Evolutionary conservation across 2,329 filamentous ascomycete genomes (phyloP).

Genomic region (Cercospora brassicicola): DNA sequence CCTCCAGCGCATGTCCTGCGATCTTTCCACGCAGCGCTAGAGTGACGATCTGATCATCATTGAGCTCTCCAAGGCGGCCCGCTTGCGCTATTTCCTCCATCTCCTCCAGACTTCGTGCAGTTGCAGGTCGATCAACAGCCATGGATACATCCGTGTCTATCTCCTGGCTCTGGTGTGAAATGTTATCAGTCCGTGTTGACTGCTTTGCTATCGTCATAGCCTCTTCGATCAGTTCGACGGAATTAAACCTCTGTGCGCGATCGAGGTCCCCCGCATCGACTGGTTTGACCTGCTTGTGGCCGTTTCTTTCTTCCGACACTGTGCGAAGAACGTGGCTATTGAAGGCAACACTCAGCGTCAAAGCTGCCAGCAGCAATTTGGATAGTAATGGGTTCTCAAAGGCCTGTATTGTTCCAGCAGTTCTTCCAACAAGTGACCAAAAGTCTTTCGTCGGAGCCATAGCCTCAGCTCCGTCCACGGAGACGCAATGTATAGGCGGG

Average conservation of each 20-base stretch:
- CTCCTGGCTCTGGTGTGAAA: neutral
- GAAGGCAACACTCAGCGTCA: neutral
- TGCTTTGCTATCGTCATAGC: neutral
- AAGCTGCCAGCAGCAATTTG: neutral
- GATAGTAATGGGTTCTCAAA: neutral
- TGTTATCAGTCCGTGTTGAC: neutral
- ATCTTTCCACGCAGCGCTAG: slow-evolving; percentile 88
- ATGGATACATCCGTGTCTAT: neutral
- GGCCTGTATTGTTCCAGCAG: neutral
- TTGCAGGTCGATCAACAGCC: neutral
- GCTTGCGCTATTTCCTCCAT: slow-evolving; percentile 77
- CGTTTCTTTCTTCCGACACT: neutral
- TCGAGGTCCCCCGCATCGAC: neutral
- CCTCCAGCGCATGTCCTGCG: slow-evolving; percentile 89
- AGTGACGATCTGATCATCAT: slow-evolving; percentile 80
- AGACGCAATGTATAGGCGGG: neutral
- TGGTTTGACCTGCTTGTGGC: neutral
- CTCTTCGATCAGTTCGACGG: neutral
- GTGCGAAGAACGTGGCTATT: neutral
- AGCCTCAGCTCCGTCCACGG: neutral
- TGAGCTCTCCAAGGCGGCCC: slow-evolving; percentile 73
- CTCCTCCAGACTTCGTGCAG: slow-evolving; percentile 62
- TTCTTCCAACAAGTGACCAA: neutral
- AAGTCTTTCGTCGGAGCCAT: neutral
- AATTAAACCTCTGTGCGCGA: neutral